Percentiles rank a stretch among this genome's conserved stretches.
Evolutionary conservation across 1,284 basidiomycete species (phyloP).

Genomic region (Ganoderma meredithae): DNA sequence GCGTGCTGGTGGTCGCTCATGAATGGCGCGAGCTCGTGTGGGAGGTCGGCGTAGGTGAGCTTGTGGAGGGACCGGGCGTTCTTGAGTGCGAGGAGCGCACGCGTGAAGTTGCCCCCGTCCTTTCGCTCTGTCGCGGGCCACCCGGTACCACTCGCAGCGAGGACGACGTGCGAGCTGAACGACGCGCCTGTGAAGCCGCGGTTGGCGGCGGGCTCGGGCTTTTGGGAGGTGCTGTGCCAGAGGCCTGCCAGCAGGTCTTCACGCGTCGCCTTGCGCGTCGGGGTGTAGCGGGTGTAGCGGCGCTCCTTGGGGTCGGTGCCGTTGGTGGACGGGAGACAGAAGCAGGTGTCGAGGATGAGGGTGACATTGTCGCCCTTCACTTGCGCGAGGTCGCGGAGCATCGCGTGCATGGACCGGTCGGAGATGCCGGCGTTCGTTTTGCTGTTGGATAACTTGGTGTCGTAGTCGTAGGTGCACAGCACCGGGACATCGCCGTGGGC

Average conservation of each 20-base stretch:
- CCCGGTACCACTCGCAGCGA: slow-evolving; percentile 61
- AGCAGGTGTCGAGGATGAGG: slow-evolving; percentile 70
- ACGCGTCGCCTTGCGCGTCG: slow-evolving; percentile 54
- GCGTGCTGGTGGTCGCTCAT: slow-evolving; percentile 53
- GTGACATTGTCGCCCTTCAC: slow-evolving; percentile 74
- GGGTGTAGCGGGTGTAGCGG: slow-evolving; percentile 60
- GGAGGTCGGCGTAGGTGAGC: slow-evolving; percentile 56
- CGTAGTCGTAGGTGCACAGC: slow-evolving; percentile 69
- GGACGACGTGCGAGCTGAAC: slow-evolving; percentile 54
- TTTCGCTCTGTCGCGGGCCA: slow-evolving; percentile 65
- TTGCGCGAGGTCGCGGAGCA: slow-evolving; percentile 59
- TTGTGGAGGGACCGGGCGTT: slow-evolving; percentile 56
- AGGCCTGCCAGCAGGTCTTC: slow-evolving; percentile 61
- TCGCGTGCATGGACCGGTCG: slow-evolving; percentile 65
- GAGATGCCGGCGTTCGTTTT: slow-evolving; percentile 55
- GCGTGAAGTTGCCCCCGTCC: slow-evolving; percentile 67
- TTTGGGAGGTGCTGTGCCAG: slow-evolving; percentile 56
- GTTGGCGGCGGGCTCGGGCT: slow-evolving; percentile 33
- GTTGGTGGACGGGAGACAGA: slow-evolving; percentile 52
- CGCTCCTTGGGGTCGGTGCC: slow-evolving; percentile 48
- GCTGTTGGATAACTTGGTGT: slow-evolving; percentile 53
- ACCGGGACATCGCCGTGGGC: slow-evolving; percentile 57
- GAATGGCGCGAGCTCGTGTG: slow-evolving; percentile 46
- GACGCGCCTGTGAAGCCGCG: slow-evolving; percentile 57
- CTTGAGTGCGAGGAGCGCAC: slow-evolving; percentile 55